Evolutionary conservation across 768 basidiomycete genomes (phyloP), one percentile per base, ranked within the genome.

Genomic region (Panaeolus cyanescens): DNA sequence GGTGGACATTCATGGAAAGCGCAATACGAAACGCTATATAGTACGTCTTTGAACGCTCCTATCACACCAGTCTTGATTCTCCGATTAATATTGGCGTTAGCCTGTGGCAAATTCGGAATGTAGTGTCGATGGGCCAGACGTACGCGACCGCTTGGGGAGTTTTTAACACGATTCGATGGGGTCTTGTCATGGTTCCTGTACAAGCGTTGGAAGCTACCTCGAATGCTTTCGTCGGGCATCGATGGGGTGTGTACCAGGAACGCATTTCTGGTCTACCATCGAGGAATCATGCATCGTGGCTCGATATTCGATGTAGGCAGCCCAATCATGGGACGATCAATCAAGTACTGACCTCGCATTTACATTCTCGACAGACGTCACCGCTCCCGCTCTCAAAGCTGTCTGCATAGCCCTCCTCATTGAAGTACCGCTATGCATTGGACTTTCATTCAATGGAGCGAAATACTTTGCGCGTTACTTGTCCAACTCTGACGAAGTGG

Each of bases 81-180:
- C 37, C 1, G 5, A 6, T 19, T 13, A 39, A 39, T 17, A n/a
- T 39, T 40, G 22, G 55, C 54, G n/a, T 37, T 60, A 67, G 56
- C 32, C 55, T 69, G 33, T 70, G 67, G 68, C 63, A 64, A 54
- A 64, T 71, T 28, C 67, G 67, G 28, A 69, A 69, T 28, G 59
- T 71, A 12, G 67, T 68, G 31, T 57, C 65, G 5, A 67, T 68
- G 65, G 68, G 67, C 3, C 63, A 65, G 28, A 63, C 56, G 4
- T 70, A 71, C 30, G 70, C 70, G 12, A 71, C 68, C 15, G 70
- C 70, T 4, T 71, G 67, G 67, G 68, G 67, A 17, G 66, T 68
- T 4, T 71, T 71, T 40, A 69, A 66, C 50, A 71, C 68, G 6
- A 71, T 71, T 42, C 63, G 68, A 7, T 71, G 70, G 70, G 70